Base-by-base conservation (phyloP, 805 yeast species). In the Yamadazyma philogaea region DNA sequence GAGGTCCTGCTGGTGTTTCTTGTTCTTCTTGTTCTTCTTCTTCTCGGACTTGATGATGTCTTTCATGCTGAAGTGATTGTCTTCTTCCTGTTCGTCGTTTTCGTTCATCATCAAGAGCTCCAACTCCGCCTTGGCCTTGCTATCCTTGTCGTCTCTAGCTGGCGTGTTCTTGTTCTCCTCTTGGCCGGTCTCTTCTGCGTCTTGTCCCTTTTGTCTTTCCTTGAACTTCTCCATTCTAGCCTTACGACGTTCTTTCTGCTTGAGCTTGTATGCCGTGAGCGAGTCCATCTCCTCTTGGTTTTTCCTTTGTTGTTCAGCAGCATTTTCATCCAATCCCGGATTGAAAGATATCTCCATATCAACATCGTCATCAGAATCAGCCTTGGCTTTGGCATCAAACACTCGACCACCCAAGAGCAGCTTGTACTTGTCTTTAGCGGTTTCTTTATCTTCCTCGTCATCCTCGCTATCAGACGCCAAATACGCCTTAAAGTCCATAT, bases 321-420 rank as follows among this genome's bases (percentile, higher is more conserved):
- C 27, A 22, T 44, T 79, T 34, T 75, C 52, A 14, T 41, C 76
- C 40, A 89, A 64, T 3, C 87, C 97, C 2, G 98, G 96, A 30
- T 90, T 88, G 63, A 93, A 93, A 0, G 97, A 89, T 53, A 93
- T 87, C 61, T 93, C 98, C 88, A 93, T 86, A 56, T 89, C 96
- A 21, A 86, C 83, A 37, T 81, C 91, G 37, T 72, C 84, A 21
- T 79, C 75, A 11, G 68, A 77, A 11, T 24, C 28, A 0, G 50
- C 60, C 3, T 50, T 53, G 10, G 60, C 69, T 11, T 52, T 60
- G 17, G 18, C 14, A n/a, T 46, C 46, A 19, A 61, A 59, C 41
- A 71, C 67, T 5, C 72, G 56, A 16, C 70, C 64, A 14, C 78
- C 79, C 15, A 75, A 77, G 38, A 87, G 65, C 32, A 73, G 71